Evolutionary conservation across 441 rosid species (phyloP).

Genomic region (Gossypium davidsonii): DNA sequence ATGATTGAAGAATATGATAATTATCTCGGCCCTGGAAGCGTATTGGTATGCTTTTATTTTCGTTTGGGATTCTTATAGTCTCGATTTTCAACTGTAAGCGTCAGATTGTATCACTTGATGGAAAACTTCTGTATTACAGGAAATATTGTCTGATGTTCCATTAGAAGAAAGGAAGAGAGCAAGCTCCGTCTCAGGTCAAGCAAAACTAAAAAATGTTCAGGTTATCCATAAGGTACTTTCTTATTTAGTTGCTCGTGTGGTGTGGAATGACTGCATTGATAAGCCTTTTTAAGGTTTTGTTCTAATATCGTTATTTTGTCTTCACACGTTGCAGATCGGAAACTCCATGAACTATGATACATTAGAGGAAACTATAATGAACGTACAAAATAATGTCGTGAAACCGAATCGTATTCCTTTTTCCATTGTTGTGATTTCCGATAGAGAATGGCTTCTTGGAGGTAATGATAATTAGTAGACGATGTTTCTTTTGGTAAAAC

Average conservation of each 20-base stretch:
- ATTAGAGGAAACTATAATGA: conserved; percentile 52
- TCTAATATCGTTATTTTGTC: conserved; percentile 9
- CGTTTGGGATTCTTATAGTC: conserved; percentile 1
- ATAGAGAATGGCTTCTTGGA: conserved; percentile 74
- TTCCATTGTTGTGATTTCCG: conserved; percentile 77
- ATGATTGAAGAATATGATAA: conserved; percentile 93
- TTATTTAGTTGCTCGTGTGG: not conserved
- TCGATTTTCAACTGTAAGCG: conserved; percentile 3
- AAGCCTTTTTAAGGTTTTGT: conserved; percentile 2
- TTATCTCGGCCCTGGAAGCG: conserved; percentile 95
- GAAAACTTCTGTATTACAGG: conserved; percentile 34
- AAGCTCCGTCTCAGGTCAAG: conserved; percentile 30
- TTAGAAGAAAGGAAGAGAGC: conserved; percentile 58
- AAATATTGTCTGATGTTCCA: conserved; percentile 85
- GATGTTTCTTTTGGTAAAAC: conserved; percentile 12
- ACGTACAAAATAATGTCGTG: conserved; percentile 45
- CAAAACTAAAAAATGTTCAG: conserved; percentile 45
- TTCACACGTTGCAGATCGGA: conserved; percentile 54
- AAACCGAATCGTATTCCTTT: conserved; percentile 53
- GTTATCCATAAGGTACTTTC: conserved; percentile 64
- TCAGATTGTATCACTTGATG: not conserved
- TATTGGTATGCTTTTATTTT: conserved; percentile 46
- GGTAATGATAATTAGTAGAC: conserved; percentile 29
- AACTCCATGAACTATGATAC: conserved; percentile 80
- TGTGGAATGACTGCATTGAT: not conserved